A percentile compares a stretch with the other conserved stretches of the same genome.
Conservation (phyloP, 2,329 filamentous ascomycete species). For the Calonectria multiphialidica region DNA sequence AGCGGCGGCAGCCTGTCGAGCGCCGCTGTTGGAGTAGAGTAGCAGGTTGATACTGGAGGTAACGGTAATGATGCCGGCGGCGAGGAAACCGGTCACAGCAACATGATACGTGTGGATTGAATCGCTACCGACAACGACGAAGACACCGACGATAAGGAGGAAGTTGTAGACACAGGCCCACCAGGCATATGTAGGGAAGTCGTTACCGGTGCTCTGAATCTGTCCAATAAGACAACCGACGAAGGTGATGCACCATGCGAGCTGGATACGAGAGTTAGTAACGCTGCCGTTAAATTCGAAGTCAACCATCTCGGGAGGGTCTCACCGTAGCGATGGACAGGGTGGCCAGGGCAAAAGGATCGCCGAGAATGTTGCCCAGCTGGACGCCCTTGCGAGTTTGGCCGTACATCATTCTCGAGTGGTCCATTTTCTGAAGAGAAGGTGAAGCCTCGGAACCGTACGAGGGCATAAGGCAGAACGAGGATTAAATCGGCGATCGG, state of each 20-base stretch:
- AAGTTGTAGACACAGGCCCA: slow-evolving; percentile 91
- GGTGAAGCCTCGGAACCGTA: slow-evolving; percentile 81
- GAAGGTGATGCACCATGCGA: slow-evolving; percentile 95
- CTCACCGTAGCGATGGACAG: slow-evolving; percentile 91
- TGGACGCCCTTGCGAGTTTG: slow-evolving; percentile 73
- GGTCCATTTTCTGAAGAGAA: slow-evolving; percentile 85
- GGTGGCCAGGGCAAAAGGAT: slow-evolving; percentile 95
- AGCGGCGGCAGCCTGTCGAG: slow-evolving; percentile 88
- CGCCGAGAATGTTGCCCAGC: slow-evolving; percentile 91
- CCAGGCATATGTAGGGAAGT: slow-evolving; percentile 91
- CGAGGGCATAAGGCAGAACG: slow-evolving; percentile 73
- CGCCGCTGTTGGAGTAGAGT: slow-evolving; percentile 80
- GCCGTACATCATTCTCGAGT: slow-evolving; percentile 67
- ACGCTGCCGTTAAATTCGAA: background rate
- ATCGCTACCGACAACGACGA: slow-evolving; percentile 86
- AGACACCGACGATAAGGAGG: slow-evolving; percentile 83
- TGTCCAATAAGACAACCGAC: slow-evolving; percentile 84
- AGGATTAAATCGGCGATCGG: slow-evolving; percentile 15
- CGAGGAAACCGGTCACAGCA: slow-evolving; percentile 89
- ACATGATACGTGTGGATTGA: slow-evolving; percentile 90
- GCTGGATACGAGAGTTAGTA: slow-evolving; percentile 63
- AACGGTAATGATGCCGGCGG: slow-evolving; percentile 85
- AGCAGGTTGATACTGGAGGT: slow-evolving; percentile 89
- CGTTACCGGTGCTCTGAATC: slow-evolving; percentile 56
- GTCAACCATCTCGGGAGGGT: slow-evolving; percentile 46